These are phyloP conservation scores for Rhodocollybia butyracea DNA, from an alignment of 768 basidiomycete genomes.

Conservation along the genomic window DNA sequence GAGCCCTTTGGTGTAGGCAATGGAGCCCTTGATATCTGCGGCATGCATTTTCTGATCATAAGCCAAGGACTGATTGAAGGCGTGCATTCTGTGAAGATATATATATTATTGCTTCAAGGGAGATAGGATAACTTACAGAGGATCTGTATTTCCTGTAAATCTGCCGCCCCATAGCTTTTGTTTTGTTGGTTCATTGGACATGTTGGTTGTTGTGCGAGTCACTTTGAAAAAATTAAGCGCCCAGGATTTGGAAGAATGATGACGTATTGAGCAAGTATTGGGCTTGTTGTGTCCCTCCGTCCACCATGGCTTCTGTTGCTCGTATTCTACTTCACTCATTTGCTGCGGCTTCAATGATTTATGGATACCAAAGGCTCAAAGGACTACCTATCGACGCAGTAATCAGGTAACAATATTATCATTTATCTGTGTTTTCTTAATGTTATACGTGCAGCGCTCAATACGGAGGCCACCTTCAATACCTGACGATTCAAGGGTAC, in stretches of 20 bases:
- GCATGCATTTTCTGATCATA: conserved; percentile 95
- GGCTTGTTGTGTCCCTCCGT: no score
- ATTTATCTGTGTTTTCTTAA: not conserved
- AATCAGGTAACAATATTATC: conserved; percentile 26
- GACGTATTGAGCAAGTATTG: no score
- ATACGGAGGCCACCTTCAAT: conserved; percentile 68
- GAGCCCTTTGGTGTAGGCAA: conserved; percentile 92
- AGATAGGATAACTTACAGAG: conserved; percentile 49
- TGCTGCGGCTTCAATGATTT: conserved; percentile 31
- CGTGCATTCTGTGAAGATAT: conserved; percentile 75
- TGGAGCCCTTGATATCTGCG: conserved; percentile 90
- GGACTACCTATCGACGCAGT: conserved; percentile 23
- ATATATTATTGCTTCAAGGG: not conserved
- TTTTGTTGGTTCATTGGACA: conserved; percentile 44
- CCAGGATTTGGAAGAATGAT: no score
- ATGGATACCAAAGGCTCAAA: conserved; percentile 31
- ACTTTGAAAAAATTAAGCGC: not conserved
- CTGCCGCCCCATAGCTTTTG: conserved; percentile 88
- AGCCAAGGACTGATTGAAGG: conserved; percentile 92
- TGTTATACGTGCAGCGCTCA: conserved; percentile 20
- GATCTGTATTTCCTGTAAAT: conserved; percentile 88
- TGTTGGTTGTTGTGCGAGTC: conserved; percentile 13
- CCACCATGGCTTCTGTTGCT: not conserved
- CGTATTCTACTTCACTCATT: conserved; percentile 24
- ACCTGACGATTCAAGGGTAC: conserved; percentile 77